Evolutionary conservation across 2,329 filamentous ascomycete genomes (phyloP).

Genomic region (Verticillium isaacii): DNA sequence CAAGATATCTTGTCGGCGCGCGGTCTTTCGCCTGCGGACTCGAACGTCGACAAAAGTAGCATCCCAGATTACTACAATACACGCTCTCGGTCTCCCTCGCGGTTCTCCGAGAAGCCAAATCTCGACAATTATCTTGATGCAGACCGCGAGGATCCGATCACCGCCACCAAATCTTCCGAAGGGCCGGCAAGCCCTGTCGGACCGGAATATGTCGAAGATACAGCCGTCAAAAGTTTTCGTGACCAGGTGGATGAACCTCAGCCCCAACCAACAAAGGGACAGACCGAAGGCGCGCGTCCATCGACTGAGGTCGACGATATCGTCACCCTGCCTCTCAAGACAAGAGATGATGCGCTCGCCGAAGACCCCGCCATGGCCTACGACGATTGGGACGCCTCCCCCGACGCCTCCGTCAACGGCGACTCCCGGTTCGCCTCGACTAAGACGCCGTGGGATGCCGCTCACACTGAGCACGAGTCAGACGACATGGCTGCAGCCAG

Average conservation of each 20-base stretch:
- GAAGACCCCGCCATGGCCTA: neutral
- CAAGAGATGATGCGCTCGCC: conserved; percentile 1
- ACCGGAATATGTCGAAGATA: neutral
- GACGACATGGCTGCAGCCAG: conserved; percentile 1
- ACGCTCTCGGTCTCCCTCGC: neutral
- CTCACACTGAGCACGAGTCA: neutral
- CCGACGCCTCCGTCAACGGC: neutral
- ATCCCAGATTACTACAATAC: neutral
- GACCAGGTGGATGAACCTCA: neutral
- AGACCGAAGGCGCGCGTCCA: neutral
- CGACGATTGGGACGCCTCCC: neutral
- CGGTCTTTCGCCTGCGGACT: neutral
- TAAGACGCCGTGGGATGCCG: neutral
- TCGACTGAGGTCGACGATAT: neutral
- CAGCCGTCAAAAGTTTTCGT: neutral
- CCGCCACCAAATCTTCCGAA: neutral
- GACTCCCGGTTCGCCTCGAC: neutral
- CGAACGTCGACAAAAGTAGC: neutral
- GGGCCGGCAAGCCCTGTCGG: neutral
- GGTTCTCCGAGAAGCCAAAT: neutral
- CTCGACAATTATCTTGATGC: neutral
- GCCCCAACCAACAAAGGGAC: neutral
- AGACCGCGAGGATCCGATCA: neutral
- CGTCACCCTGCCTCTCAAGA: neutral
- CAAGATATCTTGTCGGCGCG: neutral